Conservation (phyloP, 1,284 basidiomycete species). For the Coniferiporia weirii region DNA sequence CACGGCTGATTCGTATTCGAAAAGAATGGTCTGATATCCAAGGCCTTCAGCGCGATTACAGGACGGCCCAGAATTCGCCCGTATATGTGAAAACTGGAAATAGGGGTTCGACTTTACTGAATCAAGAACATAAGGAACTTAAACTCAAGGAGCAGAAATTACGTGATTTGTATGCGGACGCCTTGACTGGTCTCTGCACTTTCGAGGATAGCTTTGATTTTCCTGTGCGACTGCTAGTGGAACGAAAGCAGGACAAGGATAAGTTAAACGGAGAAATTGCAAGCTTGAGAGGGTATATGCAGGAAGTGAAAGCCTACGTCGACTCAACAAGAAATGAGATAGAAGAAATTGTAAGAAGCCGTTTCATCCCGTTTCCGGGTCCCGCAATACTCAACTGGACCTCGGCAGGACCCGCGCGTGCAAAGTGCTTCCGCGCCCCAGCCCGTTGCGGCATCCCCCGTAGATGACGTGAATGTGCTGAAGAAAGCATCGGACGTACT, state of each 20-base stretch:
- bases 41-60: neutral
- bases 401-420: neutral
- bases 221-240: neutral
- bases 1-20: neutral
- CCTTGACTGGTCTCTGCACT: neutral
- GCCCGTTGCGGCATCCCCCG: neutral
- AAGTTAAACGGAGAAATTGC: neutral
- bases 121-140: neutral
- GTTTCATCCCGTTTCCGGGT: neutral
- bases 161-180: neutral
- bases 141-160: neutral
- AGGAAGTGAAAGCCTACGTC: slow-evolving; percentile 1
- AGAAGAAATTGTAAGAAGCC: slow-evolving; percentile 6
- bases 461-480: neutral
- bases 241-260: neutral
- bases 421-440: neutral
- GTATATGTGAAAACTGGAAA: slow-evolving; percentile 3
- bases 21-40: neutral
- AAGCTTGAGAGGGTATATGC: neutral
- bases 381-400: neutral
- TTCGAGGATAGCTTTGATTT: slow-evolving; percentile 14
- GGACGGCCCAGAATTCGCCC: slow-evolving; percentile 1
- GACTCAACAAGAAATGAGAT: neutral
- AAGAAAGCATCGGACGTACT: neutral
- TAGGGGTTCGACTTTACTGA: neutral